Conservation (phyloP, 2,329 filamentous ascomycete genomes). For the Aspergillus arachidicola region DNA sequence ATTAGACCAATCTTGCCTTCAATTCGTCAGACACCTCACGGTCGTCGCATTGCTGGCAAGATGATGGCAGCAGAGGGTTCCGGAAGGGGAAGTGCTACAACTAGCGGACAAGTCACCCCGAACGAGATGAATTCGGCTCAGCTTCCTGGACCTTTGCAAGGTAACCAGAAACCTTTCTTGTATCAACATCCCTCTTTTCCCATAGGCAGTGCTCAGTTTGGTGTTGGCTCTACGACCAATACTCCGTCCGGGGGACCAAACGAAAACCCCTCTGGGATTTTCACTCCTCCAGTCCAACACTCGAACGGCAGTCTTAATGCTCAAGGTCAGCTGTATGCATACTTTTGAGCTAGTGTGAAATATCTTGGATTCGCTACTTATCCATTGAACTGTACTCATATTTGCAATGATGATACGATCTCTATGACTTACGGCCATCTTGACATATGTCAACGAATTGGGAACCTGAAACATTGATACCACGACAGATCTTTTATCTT, state of each 20-base stretch:
- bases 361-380: conserved; percentile 22
- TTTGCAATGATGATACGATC: conserved; percentile 41
- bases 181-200: conserved; percentile 34
- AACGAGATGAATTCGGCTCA: conserved; percentile 43
- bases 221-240: conserved; percentile 26
- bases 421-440: conserved; percentile 32
- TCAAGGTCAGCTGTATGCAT: conserved; percentile 35
- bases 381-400: conserved; percentile 41
- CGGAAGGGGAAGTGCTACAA: conserved; percentile 41
- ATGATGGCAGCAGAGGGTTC: conserved; percentile 62
- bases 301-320: conserved; percentile 29
- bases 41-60: conserved; percentile 90
- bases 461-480: conserved; percentile 26
- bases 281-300: conserved; percentile 33
- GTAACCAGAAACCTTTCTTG: conserved; percentile 32
- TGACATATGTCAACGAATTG: conserved; percentile 28
- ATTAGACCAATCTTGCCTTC: conserved; percentile 82
- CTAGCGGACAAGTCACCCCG: conserved; percentile 42
- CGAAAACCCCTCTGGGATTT: conserved; percentile 32
- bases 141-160: conserved; percentile 34
- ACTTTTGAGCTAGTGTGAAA: conserved; percentile 31
- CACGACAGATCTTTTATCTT: conserved; percentile 27
- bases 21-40: conserved; percentile 90
- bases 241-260: conserved; percentile 30
- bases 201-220: conserved; percentile 29